Evolutionary conservation across 2,329 filamentous ascomycete genomes (phyloP).

Genomic region (Neurospora sp.): DNA sequence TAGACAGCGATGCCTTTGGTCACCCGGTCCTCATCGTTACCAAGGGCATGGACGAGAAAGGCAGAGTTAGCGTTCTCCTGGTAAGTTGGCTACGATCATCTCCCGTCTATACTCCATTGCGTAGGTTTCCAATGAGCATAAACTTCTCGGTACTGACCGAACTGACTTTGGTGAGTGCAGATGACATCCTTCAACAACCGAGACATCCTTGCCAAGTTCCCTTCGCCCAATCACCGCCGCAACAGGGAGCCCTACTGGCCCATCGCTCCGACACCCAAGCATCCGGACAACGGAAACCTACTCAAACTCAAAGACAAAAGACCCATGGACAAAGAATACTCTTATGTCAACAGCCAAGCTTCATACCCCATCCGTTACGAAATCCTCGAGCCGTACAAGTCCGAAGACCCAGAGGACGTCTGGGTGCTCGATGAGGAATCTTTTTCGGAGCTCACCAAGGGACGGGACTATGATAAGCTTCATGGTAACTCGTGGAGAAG

Average conservation of each 20-base stretch:
- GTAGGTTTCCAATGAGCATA: too few species aligned
- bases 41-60: neutral
- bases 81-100: neutral
- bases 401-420: neutral
- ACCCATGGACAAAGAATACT: neutral
- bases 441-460: rapidly evolving
- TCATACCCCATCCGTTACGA: neutral
- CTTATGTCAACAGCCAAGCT: neutral
- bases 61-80: neutral
- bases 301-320: neutral
- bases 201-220: neutral
- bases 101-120: too few species aligned
- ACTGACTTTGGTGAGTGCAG: neutral
- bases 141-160: neutral
- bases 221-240: neutral
- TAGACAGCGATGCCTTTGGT: neutral
- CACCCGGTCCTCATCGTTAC: neutral
- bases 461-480: neutral
- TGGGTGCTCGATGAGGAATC: neutral
- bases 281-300: neutral
- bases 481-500: neutral
- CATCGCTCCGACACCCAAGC: neutral
- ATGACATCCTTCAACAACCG: neutral
- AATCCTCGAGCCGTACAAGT: neutral
- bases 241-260: neutral